Evolutionary conservation across 1,139 yeast species (phyloP), one percentile per base, ranked within the genome.

Genomic region (Yamadazyma sp.): DNA sequence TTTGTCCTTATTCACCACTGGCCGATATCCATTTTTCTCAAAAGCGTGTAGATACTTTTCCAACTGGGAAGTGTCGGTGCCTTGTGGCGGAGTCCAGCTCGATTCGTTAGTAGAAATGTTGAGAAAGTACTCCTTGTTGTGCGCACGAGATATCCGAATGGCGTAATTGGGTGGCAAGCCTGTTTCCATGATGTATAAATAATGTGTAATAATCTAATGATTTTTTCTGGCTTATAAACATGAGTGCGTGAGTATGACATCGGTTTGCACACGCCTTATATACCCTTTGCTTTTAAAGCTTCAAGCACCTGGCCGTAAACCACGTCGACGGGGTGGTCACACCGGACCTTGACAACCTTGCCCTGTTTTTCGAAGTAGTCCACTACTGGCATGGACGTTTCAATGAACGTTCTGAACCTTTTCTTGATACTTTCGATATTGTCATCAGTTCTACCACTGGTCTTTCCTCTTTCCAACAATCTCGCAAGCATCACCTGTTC

Each of bases 381-480:
- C 31, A 92, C 88, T 10, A 92, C 98, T 2, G 98, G 98, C 89
- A 86, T 85, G 45, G 95, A 84, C 6, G 97, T 89, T 34, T 89
- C 95, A 39, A 82, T 60, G 57, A 92, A 92, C 11, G 92, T 85
- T 50, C 70, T 76, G 70, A 92, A 92, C 62, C 98, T 78, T 70
- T 92, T 90, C 55, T 74, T 82, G 59, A 92, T 90, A 51, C 92
- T 81, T 56, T 90, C 97, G 42, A 83, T 76, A 62, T 92, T 92
- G 59, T 92, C 98, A 61, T 92, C 98, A 23, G 86, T 62, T 59
- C 98, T 81, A 23, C 97, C 98, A 56, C 94, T 82, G 14, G 96
- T 89, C 70, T 90, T 86, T 23, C 97, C 97, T 61, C 98, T 80
- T 62, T 88, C 87, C 46, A 92, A 68, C 48, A 92, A 73, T 59